Evolutionary conservation across 495 filamentous ascomycete genomes (phyloP).

Genomic region (Gamarada debralockiae): DNA sequence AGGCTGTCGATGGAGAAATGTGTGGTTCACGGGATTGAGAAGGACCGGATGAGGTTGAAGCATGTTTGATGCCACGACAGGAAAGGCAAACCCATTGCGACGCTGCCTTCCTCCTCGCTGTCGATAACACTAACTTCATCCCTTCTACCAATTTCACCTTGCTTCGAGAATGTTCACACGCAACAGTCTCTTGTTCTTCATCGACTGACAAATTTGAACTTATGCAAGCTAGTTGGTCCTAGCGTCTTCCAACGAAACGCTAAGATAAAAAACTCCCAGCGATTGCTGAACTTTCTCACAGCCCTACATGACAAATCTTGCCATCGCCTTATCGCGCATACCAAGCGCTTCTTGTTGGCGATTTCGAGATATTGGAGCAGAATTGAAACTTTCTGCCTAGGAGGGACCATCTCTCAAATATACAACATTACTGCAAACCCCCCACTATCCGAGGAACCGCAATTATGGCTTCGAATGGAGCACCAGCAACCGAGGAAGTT

Average conservation of each 20-base stretch:
- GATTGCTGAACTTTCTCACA: neutral
- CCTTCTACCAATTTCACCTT: constrained; percentile 1
- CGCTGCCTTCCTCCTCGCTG: constrained; percentile 2
- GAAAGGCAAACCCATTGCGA: constrained; percentile 22
- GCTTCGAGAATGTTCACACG: neutral
- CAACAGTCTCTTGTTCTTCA: neutral
- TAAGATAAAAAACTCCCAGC: constrained; percentile 1
- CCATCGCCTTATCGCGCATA: neutral
- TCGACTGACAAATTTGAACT: neutral
- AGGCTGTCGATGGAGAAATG: constrained; percentile 1
- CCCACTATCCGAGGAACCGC: no score
- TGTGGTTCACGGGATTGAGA: neutral
- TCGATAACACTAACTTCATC: constrained; percentile 14
- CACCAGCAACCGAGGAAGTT: constrained; percentile 30
- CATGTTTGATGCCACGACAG: constrained; percentile 11
- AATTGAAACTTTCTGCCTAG: no score
- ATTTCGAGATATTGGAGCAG: no score
- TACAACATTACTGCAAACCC: no score
- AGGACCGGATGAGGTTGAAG: neutral
- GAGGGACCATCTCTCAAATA: no score
- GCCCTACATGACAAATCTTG: neutral
- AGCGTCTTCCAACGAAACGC: neutral
- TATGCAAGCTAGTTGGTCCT: neutral
- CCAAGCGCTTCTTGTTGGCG: no score
- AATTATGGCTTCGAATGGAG: no score